Conservation (phyloP, 2,329 filamentous ascomycete genomes). For the Fusarium mundagurra region DNA sequence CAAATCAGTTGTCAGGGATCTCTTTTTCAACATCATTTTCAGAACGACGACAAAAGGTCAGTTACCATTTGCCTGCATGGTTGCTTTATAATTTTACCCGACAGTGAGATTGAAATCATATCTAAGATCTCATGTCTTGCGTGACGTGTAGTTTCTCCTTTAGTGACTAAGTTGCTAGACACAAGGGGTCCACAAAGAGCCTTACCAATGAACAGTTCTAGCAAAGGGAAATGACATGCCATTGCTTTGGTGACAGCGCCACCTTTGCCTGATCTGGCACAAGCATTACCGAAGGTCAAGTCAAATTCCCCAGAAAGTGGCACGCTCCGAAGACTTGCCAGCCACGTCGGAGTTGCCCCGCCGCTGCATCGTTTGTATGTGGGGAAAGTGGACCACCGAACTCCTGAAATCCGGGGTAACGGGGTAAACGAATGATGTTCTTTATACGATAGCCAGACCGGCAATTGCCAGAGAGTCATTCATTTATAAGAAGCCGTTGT, state of each 20-base stretch:
- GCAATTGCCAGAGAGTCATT: neutral
- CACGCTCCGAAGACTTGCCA: neutral
- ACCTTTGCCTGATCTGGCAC: accelerated
- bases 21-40: too few species aligned
- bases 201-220: accelerated
- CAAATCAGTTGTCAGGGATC: too few species aligned
- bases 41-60: too few species aligned
- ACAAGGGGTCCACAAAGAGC: neutral
- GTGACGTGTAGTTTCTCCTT: accelerated
- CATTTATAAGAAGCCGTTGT: neutral
- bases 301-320: neutral
- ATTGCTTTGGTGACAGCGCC: accelerated
- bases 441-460: neutral
- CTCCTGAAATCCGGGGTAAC: neutral
- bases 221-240: accelerated
- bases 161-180: accelerated
- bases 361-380: neutral
- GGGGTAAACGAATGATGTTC: neutral
- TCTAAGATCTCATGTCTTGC: too few species aligned
- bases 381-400: neutral
- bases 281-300: neutral
- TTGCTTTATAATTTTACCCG: neutral
- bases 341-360: neutral
- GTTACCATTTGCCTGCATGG: too few species aligned
- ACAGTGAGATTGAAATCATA: neutral